phyloP scores from a whole-genome alignment of 2,329 filamentous ascomycete genomes.

The Plenodomus lindquistii region DNA sequence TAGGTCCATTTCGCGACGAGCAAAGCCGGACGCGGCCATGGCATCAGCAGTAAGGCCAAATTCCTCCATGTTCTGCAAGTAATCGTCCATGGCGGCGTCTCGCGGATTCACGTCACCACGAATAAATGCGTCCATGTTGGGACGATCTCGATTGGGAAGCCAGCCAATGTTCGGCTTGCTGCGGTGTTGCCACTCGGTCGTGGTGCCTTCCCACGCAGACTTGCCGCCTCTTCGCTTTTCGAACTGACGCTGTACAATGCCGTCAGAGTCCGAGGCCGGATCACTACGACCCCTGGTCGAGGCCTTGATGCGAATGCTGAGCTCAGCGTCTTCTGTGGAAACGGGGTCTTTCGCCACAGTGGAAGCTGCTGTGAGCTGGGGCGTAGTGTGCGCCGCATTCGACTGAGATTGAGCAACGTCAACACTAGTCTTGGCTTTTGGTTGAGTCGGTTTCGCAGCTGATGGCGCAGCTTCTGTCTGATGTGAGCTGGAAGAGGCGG shows the following conservation, averaged over 20 bases:
- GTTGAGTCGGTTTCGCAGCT: background rate
- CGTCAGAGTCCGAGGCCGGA: conserved; percentile 26
- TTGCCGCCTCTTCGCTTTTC: conserved; percentile 29
- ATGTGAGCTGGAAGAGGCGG: background rate
- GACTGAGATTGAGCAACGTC: background rate
- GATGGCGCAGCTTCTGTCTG: background rate
- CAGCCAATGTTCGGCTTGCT: conserved; percentile 44
- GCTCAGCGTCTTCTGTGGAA: conserved; percentile 2
- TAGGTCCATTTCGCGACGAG: conserved; percentile 40
- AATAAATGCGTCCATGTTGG: conserved; percentile 27
- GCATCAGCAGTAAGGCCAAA: conserved; percentile 45
- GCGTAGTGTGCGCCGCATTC: background rate
- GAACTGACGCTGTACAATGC: conserved; percentile 27
- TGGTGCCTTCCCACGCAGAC: conserved; percentile 35
- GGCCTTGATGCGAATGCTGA: conserved; percentile 12
- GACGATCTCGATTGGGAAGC: conserved; percentile 28
- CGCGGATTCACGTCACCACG: conserved; percentile 22
- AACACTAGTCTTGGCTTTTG: background rate
- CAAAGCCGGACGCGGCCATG: conserved; percentile 28
- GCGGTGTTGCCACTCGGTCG: conserved; percentile 37
- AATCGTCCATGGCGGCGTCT: conserved; percentile 63
- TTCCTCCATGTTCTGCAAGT: conserved; percentile 67
- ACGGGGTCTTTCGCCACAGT: conserved; percentile 3
- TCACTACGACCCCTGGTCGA: conserved; percentile 3
- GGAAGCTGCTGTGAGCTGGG: conserved; percentile 5